Conservation (phyloP, 2,329 filamentous ascomycete species). For the Epichloe scottii region DNA sequence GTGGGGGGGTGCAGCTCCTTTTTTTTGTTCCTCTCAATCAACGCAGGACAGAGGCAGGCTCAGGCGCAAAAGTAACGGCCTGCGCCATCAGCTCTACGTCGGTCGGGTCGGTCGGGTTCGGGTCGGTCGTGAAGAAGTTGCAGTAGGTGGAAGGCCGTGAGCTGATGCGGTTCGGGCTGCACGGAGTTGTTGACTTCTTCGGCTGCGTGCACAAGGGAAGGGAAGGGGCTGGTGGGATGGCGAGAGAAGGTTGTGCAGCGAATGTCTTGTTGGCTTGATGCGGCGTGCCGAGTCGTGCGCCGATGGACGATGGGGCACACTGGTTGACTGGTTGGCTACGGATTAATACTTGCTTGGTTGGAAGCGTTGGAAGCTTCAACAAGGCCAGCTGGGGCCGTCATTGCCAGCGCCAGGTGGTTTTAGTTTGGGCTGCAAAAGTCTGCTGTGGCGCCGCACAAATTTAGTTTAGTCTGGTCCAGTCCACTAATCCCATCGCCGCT, state of each 20-base stretch:
- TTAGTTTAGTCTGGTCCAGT: not conserved
- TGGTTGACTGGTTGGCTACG: not conserved
- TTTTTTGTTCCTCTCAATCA: not conserved
- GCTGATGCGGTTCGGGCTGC: not conserved
- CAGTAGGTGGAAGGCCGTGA: not conserved
- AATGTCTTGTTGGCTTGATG: not conserved
- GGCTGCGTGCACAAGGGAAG: not conserved
- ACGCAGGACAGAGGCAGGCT: constrained; percentile 7
- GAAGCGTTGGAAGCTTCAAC: too few species aligned
- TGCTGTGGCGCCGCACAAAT: not conserved
- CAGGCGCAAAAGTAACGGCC: constrained; percentile 2
- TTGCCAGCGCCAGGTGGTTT: not conserved
- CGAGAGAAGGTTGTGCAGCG: not conserved
- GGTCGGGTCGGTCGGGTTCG: not conserved
- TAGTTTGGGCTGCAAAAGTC: too few species aligned
- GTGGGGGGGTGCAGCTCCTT: not conserved
- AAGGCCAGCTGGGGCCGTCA: too few species aligned
- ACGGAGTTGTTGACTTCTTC: not conserved
- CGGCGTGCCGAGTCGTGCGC: not conserved
- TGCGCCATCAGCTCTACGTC: constrained; percentile 7
- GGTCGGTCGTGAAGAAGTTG: not conserved
- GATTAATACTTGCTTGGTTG: too few species aligned
- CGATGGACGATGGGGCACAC: not conserved
- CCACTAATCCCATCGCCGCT: not conserved
- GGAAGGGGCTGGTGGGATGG: not conserved